phyloP scores from a whole-genome alignment of 352 stramenopile species.

The Phytopythium oedochilum region DNA sequence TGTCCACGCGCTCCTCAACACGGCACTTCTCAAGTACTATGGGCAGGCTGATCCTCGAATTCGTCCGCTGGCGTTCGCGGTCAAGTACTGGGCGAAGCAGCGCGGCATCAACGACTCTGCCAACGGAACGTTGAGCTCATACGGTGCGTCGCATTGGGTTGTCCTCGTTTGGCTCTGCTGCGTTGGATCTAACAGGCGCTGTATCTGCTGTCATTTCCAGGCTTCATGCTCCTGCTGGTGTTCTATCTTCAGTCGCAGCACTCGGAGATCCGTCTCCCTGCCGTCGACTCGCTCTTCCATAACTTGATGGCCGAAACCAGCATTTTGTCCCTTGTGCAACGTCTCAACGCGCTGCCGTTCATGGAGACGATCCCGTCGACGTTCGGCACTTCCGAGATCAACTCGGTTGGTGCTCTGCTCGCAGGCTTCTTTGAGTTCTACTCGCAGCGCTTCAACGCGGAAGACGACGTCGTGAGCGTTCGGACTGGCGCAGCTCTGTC shows the following conservation, averaged over 20 bases:
- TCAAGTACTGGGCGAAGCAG: conserved; percentile 98
- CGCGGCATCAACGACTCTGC: conserved; percentile 96
- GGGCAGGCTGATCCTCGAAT: conserved; percentile 68
- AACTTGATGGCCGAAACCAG: conserved; percentile 88
- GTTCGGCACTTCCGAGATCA: conserved; percentile 62
- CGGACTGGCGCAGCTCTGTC: conserved; percentile 60
- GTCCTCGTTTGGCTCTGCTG: no score
- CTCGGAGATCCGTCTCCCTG: conserved; percentile 43
- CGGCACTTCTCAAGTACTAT: conserved; percentile 72
- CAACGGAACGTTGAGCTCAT: conserved; percentile 96
- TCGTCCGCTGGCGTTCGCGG: conserved; percentile 91
- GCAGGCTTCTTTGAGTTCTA: conserved; percentile 97
- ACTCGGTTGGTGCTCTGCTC: conserved; percentile 90
- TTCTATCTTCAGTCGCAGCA: conserved; percentile 93
- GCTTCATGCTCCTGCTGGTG: conserved; percentile 95
- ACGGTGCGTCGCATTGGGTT: conserved; percentile 60
- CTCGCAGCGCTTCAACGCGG: conserved; percentile 93
- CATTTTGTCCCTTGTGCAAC: conserved; percentile 76
- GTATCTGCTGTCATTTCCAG: no score
- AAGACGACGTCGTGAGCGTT: conserved; percentile 92
- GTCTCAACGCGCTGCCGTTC: conserved; percentile 58
- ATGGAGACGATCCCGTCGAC: conserved; percentile 29
- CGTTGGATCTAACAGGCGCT: neutral
- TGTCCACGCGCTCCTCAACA: conserved; percentile 75
- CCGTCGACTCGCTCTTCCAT: conserved; percentile 40